phyloP scores from a whole-genome alignment of 352 stramenopile genomes.

The Phytophthora idaei region DNA sequence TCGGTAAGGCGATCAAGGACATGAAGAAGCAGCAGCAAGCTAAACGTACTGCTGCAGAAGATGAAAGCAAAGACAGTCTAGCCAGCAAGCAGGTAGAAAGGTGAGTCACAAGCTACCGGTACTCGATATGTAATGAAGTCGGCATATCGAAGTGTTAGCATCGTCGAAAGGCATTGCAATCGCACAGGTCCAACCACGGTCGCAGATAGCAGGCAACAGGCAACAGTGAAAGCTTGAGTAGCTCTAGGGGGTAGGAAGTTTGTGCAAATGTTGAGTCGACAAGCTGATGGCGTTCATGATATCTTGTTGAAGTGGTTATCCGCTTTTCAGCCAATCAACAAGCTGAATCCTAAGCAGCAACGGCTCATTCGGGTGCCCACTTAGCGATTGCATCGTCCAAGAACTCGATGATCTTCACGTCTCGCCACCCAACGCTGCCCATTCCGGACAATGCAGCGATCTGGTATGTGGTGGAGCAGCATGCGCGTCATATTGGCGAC shows the following conservation, averaged over 20 bases:
- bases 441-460: slow-evolving; percentile 37
- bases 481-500: slow-evolving; percentile 15
- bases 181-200: no score
- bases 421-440: slow-evolving; percentile 28
- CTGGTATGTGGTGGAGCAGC: slow-evolving; percentile 42
- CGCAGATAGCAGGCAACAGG: no score
- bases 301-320: slow-evolving; percentile 11
- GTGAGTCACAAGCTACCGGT: no score
- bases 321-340: slow-evolving; percentile 13
- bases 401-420: slow-evolving; percentile 44
- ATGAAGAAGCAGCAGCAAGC: slow-evolving; percentile 41
- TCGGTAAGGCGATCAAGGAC: slow-evolving; percentile 57
- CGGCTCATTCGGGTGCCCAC: background rate
- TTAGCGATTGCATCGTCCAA: background rate
- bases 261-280: slow-evolving; percentile 8
- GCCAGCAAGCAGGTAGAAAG: no score
- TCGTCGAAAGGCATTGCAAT: no score
- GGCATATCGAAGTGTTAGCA: no score
- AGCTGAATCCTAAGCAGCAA: background rate
- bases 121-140: no score
- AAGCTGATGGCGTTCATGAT: background rate
- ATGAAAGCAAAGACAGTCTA: background rate
- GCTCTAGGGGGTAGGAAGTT: background rate
- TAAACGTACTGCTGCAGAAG: background rate
- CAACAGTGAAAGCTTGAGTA: no score